Evolutionary conservation across 2,329 filamentous ascomycete genomes (phyloP), one percentile per base, ranked within the genome.

Genomic region (Biscogniauxia marginata): DNA sequence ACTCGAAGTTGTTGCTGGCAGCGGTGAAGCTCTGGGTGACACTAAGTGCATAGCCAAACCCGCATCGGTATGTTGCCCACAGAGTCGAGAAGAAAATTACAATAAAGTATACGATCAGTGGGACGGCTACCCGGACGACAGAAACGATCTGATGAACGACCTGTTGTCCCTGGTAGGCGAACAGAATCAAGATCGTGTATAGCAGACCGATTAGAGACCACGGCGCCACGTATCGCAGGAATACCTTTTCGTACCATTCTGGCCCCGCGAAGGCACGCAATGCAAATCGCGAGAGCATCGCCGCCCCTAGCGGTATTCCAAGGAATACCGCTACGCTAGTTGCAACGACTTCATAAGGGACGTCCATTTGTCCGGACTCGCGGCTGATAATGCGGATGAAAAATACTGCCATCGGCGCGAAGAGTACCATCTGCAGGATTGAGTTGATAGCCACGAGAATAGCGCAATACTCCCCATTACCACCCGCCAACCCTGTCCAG

Each of bases 1-100:
- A 76, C 75, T 96, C 92, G 67, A 96, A 96, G 70, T 96, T 96
- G 69, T 96, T 96, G 70, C 91, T 96, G 1, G 90, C 89, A 0
- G 91, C 93, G 0, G 90, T 96, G 66, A 96, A 95, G 68, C 89
- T 92, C 73, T 96, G 91, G 1, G 91, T 93, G 9, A 82, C 80
- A 1, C 83, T 81, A 0, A 92, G 70, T 34, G 80, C 80, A 69
- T 96, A 96, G 0, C 84, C 85, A 56, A 92, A 92, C 0, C 90
- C 88, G n/a, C 88, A 73, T n/a, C 78, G 80, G 49, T 80, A 78
- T 3, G 84, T 81, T 1, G 86, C 74, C 46, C 76, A 77, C 1
- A 95, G 75, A 0, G 90, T 95, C 2, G 78, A 65, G 49, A 85
- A 84, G 75, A 96, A 96, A 54, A 95, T 83, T 58, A 87, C 72